Evolutionary conservation across 1,284 basidiomycete genomes (phyloP).

Genomic region (Ceratobasidium theobromae): DNA sequence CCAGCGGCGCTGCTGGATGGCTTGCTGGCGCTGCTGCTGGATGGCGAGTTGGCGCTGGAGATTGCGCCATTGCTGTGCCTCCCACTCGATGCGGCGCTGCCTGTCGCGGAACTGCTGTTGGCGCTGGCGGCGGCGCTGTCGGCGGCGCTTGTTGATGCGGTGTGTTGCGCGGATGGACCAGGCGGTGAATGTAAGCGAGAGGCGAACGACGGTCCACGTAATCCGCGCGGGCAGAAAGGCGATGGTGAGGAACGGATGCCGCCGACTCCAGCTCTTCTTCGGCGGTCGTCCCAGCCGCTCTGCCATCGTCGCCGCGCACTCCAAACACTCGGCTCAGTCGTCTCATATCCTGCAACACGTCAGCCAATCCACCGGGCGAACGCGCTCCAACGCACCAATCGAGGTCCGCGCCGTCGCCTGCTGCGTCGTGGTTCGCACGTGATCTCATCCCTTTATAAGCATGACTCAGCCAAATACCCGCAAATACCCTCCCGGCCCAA

Average conservation of each 20-base stretch:
- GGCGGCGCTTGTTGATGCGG: conserved; percentile 10
- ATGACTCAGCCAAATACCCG: neutral
- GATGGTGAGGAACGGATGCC: conserved; percentile 3
- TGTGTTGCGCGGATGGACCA: conserved; percentile 26
- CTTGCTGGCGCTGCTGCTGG: no score
- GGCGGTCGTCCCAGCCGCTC: neutral
- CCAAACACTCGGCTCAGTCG: neutral
- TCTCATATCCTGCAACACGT: neutral
- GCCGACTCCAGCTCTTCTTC: conserved; percentile 11
- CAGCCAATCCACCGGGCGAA: neutral
- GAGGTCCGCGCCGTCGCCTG: neutral
- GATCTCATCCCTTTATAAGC: neutral
- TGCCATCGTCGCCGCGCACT: neutral
- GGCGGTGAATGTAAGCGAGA: conserved; percentile 6
- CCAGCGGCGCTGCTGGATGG: neutral
- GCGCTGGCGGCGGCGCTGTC: neutral
- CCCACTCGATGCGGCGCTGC: conserved; percentile 13
- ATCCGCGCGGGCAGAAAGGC: conserved; percentile 11
- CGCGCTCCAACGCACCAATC: neutral
- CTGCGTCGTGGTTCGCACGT: neutral
- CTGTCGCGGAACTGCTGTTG: neutral
- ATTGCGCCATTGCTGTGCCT: neutral
- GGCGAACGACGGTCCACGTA: neutral
- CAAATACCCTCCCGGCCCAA: neutral
- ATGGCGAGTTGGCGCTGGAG: no score